phyloP scores from a whole-genome alignment of 148 eudicot species.

The Selenicereus undatus region DNA sequence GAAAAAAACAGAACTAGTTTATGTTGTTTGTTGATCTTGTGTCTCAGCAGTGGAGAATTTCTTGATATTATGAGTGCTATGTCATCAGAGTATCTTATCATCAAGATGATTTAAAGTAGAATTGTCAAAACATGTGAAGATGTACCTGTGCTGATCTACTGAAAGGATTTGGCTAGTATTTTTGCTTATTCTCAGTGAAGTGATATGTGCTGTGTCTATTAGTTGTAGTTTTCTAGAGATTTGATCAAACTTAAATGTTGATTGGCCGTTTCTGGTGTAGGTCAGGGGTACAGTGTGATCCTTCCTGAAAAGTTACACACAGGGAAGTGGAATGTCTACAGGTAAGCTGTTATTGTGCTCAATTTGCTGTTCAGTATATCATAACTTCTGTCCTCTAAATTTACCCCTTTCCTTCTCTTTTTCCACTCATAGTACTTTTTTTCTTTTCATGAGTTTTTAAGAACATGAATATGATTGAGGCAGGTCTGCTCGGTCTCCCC shows the following conservation, averaged over 20 bases:
- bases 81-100: neutral
- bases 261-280: slow-evolving; percentile 36
- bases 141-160: slow-evolving; percentile 5
- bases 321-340: slow-evolving; percentile 96
- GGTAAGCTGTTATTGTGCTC: slow-evolving; percentile 40
- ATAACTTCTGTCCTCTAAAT: neutral
- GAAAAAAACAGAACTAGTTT: neutral
- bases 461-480: slow-evolving; percentile 19
- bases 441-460: neutral
- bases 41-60: neutral
- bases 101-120: neutral
- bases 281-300: slow-evolving; percentile 69
- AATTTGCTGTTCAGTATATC: slow-evolving; percentile 4
- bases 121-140: slow-evolving; percentile 4
- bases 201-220: neutral
- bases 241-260: slow-evolving; percentile 1
- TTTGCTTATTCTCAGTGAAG: neutral
- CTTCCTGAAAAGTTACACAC: slow-evolving; percentile 91
- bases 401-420: neutral
- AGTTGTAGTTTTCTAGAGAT: neutral
- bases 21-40: neutral
- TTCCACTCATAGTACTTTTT: neutral
- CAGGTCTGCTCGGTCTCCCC: slow-evolving; percentile 78
- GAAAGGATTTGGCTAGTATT: neutral
- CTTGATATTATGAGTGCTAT: neutral